Evolutionary conservation across 495 filamentous ascomycete species (phyloP).

Genomic region (Articulospora tetracladia): DNA sequence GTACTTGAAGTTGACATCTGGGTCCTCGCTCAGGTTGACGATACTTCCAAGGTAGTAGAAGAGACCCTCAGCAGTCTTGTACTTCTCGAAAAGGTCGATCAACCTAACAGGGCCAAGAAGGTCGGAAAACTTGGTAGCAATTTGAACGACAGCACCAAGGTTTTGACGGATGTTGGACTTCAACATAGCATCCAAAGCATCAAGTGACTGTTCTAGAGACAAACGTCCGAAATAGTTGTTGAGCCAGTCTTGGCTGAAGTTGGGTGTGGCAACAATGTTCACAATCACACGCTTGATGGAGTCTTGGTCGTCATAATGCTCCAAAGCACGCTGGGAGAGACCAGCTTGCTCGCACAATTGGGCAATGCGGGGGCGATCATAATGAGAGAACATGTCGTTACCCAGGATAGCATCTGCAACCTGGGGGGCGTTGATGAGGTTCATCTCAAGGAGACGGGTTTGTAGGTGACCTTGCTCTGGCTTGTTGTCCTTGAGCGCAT

Average conservation of each 20-base stretch:
- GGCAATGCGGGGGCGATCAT: conserved; percentile 83
- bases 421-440: conserved; percentile 90
- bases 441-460: conserved; percentile 96
- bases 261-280: conserved; percentile 75
- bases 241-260: conserved; percentile 84
- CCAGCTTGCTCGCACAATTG: conserved; percentile 89
- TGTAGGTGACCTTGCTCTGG: conserved; percentile 92
- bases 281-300: conserved; percentile 85
- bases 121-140: conserved; percentile 97
- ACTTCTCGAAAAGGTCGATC: conserved; percentile 94
- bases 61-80: conserved; percentile 91
- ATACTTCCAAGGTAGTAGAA: conserved; percentile 98
- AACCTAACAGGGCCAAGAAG: conserved; percentile 84
- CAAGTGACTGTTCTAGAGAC: conserved; percentile 89
- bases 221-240: conserved; percentile 88
- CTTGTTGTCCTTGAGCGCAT: conserved; percentile 88
- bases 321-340: conserved; percentile 81
- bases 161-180: conserved; percentile 95
- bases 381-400: conserved; percentile 97
- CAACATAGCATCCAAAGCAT: conserved; percentile 95
- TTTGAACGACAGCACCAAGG: conserved; percentile 86
- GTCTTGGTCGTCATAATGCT: conserved; percentile 87
- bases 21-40: conserved; percentile 93
- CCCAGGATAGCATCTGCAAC: conserved; percentile 96
- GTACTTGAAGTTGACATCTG: conserved; percentile 98